Evolutionary conservation across 345 rosid genomes (phyloP), one percentile per base, ranked within the genome.

Genomic region (Bretschneidera sinensis): DNA sequence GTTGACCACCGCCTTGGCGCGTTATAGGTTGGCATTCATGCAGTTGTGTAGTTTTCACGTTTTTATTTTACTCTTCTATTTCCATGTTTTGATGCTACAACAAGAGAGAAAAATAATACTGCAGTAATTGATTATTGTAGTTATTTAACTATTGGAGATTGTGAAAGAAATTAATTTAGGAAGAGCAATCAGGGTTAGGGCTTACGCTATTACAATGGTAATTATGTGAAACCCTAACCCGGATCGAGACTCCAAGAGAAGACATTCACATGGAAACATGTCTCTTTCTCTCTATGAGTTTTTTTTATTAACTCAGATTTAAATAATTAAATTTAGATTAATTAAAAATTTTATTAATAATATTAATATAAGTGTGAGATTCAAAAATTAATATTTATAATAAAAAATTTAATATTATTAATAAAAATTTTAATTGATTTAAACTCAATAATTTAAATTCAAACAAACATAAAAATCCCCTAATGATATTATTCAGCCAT

Each of bases 1-100:
- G 67, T 65, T 78, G 85, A 76, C 79, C 92, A 77, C 86, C 82
- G 81, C 73, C 75, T 55, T 39, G 82, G 84, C 83, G 85, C 78
- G 89, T 84, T 77, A 78, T 76, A 67, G 72, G 83, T 81, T 83
- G 88, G 72, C 89, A 72, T 71, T 74, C 72, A 71, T 63, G 76
- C 74, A 67, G 52, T 0, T 52, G 54, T 56, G 76, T 73, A 24
- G 43, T 50, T 66, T 63, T 59, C 89, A 76, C 82, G 80, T 75
- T 81, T n/a, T 78, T 51, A 65, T 74, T 79, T 81, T 85, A 86
- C 85, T 71, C 68, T 54, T 66, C 61, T 22, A 69, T 66, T 24
- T 22, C 18, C 34, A 59, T 17, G 55, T 23, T 60, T 8, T 13
- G 23, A 21, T 49, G 53, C n/a, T n/a, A n/a, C n/a, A n/a, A n/a